These are phyloP conservation scores for Saraca asoca DNA, from an alignment of 331 rosid species.

Conservation along the genomic window DNA sequence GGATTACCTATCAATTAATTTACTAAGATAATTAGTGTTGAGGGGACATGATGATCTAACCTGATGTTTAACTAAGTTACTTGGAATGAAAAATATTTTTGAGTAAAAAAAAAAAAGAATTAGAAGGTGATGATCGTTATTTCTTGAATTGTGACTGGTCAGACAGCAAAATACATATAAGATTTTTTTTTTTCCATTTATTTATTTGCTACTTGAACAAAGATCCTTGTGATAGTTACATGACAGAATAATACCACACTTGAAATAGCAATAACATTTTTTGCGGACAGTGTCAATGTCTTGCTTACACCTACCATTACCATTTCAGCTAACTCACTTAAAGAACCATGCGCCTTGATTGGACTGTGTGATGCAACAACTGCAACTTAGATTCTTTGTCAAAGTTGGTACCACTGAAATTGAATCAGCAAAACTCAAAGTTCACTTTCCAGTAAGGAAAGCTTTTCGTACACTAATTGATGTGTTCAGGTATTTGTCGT, in stretches of 20 bases:
- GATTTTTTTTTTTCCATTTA: too few relatives aligned
- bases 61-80: too few relatives aligned
- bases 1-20: too few relatives aligned
- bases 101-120: too few relatives aligned
- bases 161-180: too few relatives aligned
- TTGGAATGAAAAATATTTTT: too few relatives aligned
- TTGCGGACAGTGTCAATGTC: conserved; percentile 7
- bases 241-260: not conserved
- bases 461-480: conserved; percentile 14
- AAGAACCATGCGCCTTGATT: conserved; percentile 12
- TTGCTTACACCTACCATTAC: conserved; percentile 28
- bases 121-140: too few relatives aligned
- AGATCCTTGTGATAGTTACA: too few relatives aligned
- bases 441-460: conserved; percentile 9
- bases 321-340: conserved; percentile 11
- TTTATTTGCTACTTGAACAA: too few relatives aligned
- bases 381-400: conserved; percentile 29
- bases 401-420: conserved; percentile 31
- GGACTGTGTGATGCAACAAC: conserved; percentile 38
- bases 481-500: not conserved
- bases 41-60: too few relatives aligned
- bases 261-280: not conserved
- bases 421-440: conserved; percentile 8
- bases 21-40: too few relatives aligned
- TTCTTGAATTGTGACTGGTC: too few relatives aligned